Evolutionary conservation across 2,329 filamentous ascomycete genomes (phyloP).

Genomic region (Scedosporium dehoogii): DNA sequence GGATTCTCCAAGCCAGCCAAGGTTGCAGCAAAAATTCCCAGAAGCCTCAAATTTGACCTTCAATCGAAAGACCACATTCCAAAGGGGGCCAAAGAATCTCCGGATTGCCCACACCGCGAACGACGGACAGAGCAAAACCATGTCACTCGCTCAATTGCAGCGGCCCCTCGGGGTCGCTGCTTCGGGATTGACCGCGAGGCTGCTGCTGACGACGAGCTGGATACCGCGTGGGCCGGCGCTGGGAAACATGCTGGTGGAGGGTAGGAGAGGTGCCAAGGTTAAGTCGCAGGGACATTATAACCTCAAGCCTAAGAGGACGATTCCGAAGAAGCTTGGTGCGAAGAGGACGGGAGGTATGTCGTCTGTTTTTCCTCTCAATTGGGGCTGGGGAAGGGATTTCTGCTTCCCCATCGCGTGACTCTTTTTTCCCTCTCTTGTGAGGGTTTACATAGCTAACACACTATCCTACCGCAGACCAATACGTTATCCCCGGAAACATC

Average conservation of each 20-base stretch:
- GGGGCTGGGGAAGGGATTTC: too few relatives aligned
- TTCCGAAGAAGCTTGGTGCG: conserved; percentile 78
- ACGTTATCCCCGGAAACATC: conserved; percentile 92
- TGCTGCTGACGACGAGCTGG: conserved; percentile 10
- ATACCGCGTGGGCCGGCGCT: background rate
- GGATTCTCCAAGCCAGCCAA: too few relatives aligned
- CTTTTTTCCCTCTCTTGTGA: background rate
- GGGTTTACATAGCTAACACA: background rate
- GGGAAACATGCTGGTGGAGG: conserved; percentile 19
- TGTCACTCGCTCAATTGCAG: conserved; percentile 37
- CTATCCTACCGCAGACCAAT: conserved; percentile 56
- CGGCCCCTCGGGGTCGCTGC: conserved; percentile 34
- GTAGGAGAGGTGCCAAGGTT: conserved; percentile 45
- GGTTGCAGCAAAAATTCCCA: too few relatives aligned
- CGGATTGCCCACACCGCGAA: background rate
- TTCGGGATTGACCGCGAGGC: conserved; percentile 15
- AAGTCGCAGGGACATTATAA: conserved; percentile 63
- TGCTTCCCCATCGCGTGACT: background rate
- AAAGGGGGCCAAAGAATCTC: background rate
- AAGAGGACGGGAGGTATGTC: conserved; percentile 77
- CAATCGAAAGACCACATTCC: background rate
- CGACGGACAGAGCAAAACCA: conserved; percentile 14
- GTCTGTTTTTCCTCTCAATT: background rate
- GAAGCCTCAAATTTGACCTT: too few relatives aligned
- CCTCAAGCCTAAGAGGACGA: conserved; percentile 46